Evolutionary conservation across 306 rosid species (phyloP), one percentile per base, ranked within the genome.

Genomic region (Quercus variabilis): DNA sequence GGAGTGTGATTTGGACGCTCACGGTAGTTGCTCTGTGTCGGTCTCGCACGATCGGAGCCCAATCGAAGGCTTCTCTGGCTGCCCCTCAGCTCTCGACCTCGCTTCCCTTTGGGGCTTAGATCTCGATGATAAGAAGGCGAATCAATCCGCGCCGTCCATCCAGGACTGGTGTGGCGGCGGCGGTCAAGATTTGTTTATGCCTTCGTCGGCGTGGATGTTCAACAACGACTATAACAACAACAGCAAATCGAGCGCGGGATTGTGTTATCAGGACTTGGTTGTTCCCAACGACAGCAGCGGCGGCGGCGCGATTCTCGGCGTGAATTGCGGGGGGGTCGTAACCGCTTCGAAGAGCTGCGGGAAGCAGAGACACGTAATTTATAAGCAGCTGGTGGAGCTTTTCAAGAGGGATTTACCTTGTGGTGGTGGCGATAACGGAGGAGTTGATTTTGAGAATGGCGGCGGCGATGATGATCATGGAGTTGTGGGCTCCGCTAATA

Each of bases 381-480:
- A 78, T n/a, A 89, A 87, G 92, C 95, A 91, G 86, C 57, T 91
- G 80, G 58, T 84, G 78, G 89, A 89, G 83, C 78, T 91, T 82
- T 83, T 83, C 12, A 89, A 72, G 80, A 83, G 89, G 84, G 87
- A 84, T 60, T 85, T 69, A 2, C 14, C 54, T 49, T 49, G 15
- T 49, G 14, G 17, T 3, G 28, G 49, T 62, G 75, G 78, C 38
- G 68, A 41, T 1, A 51, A 18, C 10, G 49, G 52, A 2, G 68
- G 62, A 35, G 46, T 64, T n/a, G 54, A 21, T 23, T 80, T 55
- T 13, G 17, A 38, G 18, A 56, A 23, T 20, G 74, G 23, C 4
- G 83, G 57, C 33, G 73, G 54, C 3, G 83, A n/a, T 3, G 89
- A 55, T 20, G 79, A 33, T 54, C 77, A 73, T 31, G 88, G 57